phyloP scores from a whole-genome alignment of 305 asterid species.

The Plantago rigida region DNA sequence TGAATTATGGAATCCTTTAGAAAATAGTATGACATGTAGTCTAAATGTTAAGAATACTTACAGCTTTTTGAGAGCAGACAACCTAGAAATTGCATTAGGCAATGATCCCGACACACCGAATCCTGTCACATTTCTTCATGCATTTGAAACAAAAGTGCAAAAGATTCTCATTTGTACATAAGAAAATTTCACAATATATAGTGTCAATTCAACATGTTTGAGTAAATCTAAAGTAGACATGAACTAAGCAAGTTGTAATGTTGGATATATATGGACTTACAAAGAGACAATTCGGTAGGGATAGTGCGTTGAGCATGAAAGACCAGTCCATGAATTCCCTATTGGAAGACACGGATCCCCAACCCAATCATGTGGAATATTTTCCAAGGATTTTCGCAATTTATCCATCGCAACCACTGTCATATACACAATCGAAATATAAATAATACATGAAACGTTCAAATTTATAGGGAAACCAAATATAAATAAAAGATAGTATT shows the following conservation, averaged over 20 bases:
- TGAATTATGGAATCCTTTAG: neutral
- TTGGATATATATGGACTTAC: conserved; percentile 35
- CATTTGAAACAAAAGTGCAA: conserved; percentile 14
- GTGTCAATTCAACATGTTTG: too few species aligned
- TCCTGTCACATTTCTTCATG: conserved; percentile 61
- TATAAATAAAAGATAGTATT: too few species aligned
- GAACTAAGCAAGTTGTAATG: neutral
- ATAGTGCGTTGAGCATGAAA: conserved; percentile 38
- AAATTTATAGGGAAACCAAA: neutral
- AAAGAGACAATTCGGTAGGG: conserved; percentile 43
- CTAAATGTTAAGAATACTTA: conserved; percentile 28
- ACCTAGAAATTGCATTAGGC: conserved; percentile 39
- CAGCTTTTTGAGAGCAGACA: conserved; percentile 64
- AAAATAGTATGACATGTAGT: neutral
- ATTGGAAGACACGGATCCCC: conserved; percentile 87
- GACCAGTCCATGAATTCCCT: conserved; percentile 62
- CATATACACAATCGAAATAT: conserved; percentile 1
- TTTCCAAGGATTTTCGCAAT: conserved; percentile 30
- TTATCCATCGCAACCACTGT: conserved; percentile 60
- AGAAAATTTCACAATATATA: too few species aligned
- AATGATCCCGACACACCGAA: conserved; percentile 52
- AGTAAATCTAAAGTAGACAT: neutral
- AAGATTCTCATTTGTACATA: neutral
- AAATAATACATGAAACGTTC: neutral
- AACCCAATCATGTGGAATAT: conserved; percentile 58